Conservation (phyloP, 2,329 filamentous ascomycete genomes). For the Trichoderma semiorbis region DNA sequence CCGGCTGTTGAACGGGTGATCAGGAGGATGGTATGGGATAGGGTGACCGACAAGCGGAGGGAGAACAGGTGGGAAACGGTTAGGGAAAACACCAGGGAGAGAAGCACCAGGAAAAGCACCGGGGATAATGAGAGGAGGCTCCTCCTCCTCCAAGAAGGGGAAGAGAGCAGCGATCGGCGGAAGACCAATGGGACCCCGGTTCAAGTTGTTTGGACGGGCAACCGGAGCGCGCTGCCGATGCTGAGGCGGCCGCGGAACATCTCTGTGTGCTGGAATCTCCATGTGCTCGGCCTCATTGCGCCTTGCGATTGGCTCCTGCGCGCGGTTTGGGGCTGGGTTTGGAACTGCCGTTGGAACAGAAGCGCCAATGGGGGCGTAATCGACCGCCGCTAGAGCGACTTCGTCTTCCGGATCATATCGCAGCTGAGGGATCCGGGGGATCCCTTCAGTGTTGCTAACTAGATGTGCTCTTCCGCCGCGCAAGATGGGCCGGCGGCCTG, state of each 20-base stretch:
- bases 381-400: not conserved
- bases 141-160: not conserved
- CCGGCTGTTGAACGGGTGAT: not conserved
- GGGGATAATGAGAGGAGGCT: not conserved
- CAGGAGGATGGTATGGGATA: not conserved
- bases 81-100: not conserved
- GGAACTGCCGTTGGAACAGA: not conserved
- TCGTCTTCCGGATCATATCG: conserved; percentile 7
- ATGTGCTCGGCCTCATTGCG: not conserved
- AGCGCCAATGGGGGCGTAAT: not conserved
- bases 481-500: not conserved
- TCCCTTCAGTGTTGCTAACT: not conserved
- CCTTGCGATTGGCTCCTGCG: not conserved
- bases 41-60: not conserved
- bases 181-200: not conserved
- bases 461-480: not conserved
- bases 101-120: not conserved
- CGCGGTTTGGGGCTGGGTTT: not conserved
- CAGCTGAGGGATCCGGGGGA: not conserved
- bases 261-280: not conserved
- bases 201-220: not conserved
- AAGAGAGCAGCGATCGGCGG: not conserved
- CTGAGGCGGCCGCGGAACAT: not conserved
- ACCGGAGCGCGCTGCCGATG: not conserved
- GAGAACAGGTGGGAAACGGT: not conserved